These are phyloP conservation scores for Suillus decipiens DNA, from an alignment of 768 basidiomycete species.

Conservation along the genomic window DNA sequence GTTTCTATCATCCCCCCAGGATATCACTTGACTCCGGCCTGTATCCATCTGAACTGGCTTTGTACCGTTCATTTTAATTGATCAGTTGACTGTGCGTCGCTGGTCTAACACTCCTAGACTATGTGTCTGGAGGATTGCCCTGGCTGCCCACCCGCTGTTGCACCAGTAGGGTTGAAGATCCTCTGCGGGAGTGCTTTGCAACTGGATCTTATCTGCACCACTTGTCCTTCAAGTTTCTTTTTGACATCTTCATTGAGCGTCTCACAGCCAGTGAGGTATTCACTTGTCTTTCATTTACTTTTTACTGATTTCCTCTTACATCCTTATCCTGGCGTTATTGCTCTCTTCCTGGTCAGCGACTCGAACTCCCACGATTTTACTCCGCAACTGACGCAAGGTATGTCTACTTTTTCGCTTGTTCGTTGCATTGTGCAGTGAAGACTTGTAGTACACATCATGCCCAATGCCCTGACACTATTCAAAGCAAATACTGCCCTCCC, in stretches of 20 bases:
- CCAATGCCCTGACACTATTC: neutral
- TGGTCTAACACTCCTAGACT: neutral
- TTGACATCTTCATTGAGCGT: neutral
- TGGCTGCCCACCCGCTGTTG: neutral
- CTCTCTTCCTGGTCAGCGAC: neutral
- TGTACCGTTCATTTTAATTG: neutral
- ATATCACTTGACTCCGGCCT: neutral
- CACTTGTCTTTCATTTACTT: neutral
- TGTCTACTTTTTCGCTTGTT: neutral
- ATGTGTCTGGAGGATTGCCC: neutral
- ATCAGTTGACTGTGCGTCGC: neutral
- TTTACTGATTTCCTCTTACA: neutral
- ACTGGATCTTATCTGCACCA: neutral
- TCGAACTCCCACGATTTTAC: neutral
- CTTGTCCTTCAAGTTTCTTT: neutral
- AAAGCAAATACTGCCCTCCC: neutral
- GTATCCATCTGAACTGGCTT: neutral
- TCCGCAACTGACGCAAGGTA: neutral
- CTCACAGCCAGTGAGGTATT: neutral
- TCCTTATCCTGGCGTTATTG: neutral
- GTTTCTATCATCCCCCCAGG: neutral
- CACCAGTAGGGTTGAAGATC: neutral
- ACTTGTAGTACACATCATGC: constrained; percentile 4
- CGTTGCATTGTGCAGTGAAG: neutral
- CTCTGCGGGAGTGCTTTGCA: neutral